Conservation (phyloP, 306 rosid species). For the Prinsepia uniflora region DNA sequence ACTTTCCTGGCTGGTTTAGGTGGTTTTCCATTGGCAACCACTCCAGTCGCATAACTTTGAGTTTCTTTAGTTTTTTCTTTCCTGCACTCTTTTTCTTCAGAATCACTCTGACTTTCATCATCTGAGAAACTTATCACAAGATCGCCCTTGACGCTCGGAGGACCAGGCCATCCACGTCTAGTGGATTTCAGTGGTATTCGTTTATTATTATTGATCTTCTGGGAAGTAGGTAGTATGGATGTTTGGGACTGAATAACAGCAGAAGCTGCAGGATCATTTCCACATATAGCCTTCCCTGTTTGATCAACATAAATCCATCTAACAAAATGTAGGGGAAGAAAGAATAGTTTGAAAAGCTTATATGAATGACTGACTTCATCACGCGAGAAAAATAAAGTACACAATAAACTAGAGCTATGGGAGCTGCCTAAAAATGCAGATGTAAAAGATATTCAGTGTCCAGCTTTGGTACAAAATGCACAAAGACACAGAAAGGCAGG, state of each 20-base stretch:
- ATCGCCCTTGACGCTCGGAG: conserved; percentile 42
- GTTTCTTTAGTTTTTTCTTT: conserved; percentile 37
- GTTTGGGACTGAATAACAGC: conserved; percentile 34
- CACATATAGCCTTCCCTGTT: conserved; percentile 34
- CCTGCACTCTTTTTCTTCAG: conserved; percentile 37
- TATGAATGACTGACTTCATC: neutral
- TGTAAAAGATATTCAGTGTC: neutral
- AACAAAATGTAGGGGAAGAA: neutral
- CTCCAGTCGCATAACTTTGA: conserved; percentile 34
- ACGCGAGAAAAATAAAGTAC: neutral
- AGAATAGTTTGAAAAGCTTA: neutral
- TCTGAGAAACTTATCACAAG: conserved; percentile 94
- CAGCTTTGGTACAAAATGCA: conserved; percentile 13
- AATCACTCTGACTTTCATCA: conserved; percentile 82
- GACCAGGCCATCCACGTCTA: conserved; percentile 43
- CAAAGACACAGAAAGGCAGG: neutral
- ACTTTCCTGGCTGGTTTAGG: conserved; percentile 35
- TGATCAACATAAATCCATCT: conserved; percentile 13
- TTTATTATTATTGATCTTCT: conserved; percentile 42
- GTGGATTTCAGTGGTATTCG: conserved; percentile 46
- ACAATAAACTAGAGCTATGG: neutral
- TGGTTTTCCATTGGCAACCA: conserved; percentile 39
- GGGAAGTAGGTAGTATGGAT: conserved; percentile 34
- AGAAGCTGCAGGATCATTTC: conserved; percentile 41
- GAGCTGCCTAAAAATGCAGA: neutral